Evolutionary conservation across 139 green algal species (phyloP).

Genomic region (Chlamydomonas urium): DNA sequence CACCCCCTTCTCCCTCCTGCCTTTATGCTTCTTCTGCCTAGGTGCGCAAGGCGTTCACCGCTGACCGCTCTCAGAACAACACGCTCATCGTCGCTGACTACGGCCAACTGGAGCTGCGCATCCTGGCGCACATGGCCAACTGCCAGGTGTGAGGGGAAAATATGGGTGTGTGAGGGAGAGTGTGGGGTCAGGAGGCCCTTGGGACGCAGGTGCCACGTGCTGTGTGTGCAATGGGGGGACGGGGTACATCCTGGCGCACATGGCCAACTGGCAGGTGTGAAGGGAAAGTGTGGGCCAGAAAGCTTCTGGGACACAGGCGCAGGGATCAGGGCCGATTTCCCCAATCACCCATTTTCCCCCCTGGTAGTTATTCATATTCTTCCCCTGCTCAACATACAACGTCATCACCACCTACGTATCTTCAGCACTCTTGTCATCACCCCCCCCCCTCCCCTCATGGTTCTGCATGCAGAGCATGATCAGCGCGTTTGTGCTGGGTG

Average conservation of each 20-base stretch:
- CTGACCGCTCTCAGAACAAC: conserved; percentile 58
- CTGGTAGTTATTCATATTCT: no score
- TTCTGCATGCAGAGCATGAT: conserved; percentile 85
- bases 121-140: conserved; percentile 91
- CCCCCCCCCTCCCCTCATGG: no score
- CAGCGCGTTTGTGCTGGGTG: conserved; percentile 82
- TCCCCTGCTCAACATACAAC: no score
- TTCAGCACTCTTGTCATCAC: no score
- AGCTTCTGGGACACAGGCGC: neutral
- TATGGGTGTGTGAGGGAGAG: neutral
- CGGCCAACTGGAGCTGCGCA: conserved; percentile 95
- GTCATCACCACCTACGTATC: no score
- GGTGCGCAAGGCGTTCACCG: conserved; percentile 84
- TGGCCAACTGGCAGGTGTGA: conserved; percentile 74
- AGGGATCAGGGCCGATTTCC: no score
- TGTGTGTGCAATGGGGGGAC: neutral
- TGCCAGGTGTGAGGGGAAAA: conserved; percentile 67
- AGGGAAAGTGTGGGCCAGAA: neutral
- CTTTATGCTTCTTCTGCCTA: conserved; percentile 18
- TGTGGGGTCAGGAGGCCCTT: neutral
- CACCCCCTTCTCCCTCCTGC: neutral
- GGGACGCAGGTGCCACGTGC: neutral
- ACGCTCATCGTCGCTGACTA: conserved; percentile 97
- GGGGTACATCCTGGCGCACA: conserved; percentile 93
- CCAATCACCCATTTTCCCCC: no score